A percentile compares a stretch with the other conserved stretches of the same genome.
Conservation (phyloP, 495 filamentous ascomycete species). For the Penicillium lagena region DNA sequence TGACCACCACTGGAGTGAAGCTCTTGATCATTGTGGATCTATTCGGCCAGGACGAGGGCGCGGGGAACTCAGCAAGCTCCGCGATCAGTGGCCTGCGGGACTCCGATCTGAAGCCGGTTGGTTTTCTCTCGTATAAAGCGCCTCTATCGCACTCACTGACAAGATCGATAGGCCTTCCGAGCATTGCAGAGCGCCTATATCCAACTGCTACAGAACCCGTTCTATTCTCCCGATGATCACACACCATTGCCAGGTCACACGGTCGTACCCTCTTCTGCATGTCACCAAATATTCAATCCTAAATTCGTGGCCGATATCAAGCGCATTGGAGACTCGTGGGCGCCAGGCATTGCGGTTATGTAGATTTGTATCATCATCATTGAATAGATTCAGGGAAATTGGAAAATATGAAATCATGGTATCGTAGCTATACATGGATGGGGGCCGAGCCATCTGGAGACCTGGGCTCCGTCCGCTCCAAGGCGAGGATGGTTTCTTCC, state of each 20-base stretch:
- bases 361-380: too few relatives aligned
- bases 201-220: constrained; percentile 83
- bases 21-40: constrained; percentile 86
- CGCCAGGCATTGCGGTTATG: constrained; percentile 32
- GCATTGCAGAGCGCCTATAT: constrained; percentile 91
- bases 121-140: constrained; percentile 15
- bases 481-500: constrained; percentile 61
- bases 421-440: not conserved
- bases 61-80: constrained; percentile 22
- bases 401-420: constrained; percentile 17
- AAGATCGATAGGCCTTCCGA: constrained; percentile 62
- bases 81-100: constrained; percentile 59
- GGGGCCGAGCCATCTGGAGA: constrained; percentile 3
- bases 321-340: constrained; percentile 68
- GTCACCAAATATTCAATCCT: constrained; percentile 67
- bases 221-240: constrained; percentile 86
- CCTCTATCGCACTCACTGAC: constrained; percentile 1
- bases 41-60: constrained; percentile 47
- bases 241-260: constrained; percentile 35
- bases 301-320: constrained; percentile 78
- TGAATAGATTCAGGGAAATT: constrained; percentile 10
- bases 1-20: constrained; percentile 94
- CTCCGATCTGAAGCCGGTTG: constrained; percentile 72
- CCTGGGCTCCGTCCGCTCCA: constrained; percentile 68
- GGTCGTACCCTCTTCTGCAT: constrained; percentile 22